These are phyloP conservation scores for Candida ficus DNA, from an alignment of 805 yeast genomes.

Conservation along the genomic window DNA sequence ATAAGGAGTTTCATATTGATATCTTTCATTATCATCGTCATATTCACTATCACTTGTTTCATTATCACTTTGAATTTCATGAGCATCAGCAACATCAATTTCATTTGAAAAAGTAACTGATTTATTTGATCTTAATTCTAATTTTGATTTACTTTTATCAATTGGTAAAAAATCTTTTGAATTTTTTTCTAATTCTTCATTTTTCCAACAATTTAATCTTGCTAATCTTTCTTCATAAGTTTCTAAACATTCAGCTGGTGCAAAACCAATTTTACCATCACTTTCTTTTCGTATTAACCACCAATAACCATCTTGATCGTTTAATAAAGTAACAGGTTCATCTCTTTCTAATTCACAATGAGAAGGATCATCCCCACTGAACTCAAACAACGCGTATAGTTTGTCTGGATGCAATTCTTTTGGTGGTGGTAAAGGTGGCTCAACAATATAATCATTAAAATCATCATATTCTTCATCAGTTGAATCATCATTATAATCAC, in stretches of 20 bases:
- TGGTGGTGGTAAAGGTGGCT: slow-evolving; percentile 53
- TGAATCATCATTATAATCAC: slow-evolving; percentile 23
- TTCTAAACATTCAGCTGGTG: slow-evolving; percentile 94
- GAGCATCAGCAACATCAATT: slow-evolving; percentile 17
- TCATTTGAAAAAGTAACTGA: slow-evolving; percentile 21
- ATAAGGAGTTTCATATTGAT: slow-evolving; percentile 9
- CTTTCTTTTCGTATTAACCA: slow-evolving; percentile 69
- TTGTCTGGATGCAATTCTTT: slow-evolving; percentile 76
- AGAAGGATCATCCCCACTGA: slow-evolving; percentile 88
- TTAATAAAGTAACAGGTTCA: slow-evolving; percentile 75
- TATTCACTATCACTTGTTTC: slow-evolving; percentile 19
- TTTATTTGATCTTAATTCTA: slow-evolving; percentile 11
- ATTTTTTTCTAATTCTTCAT: slow-evolving; percentile 49
- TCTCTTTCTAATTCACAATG: slow-evolving; percentile 78
- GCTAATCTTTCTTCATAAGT: slow-evolving; percentile 90
- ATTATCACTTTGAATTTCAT: slow-evolving; percentile 13
- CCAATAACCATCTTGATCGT: slow-evolving; percentile 94
- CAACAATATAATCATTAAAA: slow-evolving; percentile 35
- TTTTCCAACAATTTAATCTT: slow-evolving; percentile 85
- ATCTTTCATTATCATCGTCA: slow-evolving; percentile 1
- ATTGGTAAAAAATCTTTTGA: slow-evolving; percentile 11
- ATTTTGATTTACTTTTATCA: slow-evolving; percentile 1
- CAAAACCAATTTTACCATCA: slow-evolving; percentile 81
- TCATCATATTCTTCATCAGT: slow-evolving; percentile 32
- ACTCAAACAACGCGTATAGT: slow-evolving; percentile 81